Base-by-base conservation (phyloP, 306 rosid species). In the Vicia faba region DNA sequence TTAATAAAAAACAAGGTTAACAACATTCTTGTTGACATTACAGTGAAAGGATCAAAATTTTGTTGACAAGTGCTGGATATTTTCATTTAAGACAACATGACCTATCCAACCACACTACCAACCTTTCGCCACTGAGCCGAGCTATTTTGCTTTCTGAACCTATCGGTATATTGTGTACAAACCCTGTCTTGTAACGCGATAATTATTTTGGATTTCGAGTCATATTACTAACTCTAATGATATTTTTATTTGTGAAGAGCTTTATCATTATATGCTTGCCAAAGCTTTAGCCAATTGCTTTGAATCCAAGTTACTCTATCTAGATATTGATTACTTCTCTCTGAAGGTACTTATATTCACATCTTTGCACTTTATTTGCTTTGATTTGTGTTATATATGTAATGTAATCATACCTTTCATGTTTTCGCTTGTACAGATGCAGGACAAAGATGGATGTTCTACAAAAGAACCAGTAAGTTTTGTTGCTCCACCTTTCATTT, bases 131-230 rank as follows among this genome's bases (percentile, higher is more conserved):
- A 1, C 90, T 87, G 25, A 89, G 91, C 71, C 81, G 87, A 64
- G 77, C 91, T 61, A 89, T 93, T 82, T 76, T 93, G 87, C 96
- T 93, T 7, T 88, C 95, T 19, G 96, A 96, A 77, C 91, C 88
- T 16, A 57, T 85, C 20, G 97, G 98, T 93, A 75, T 15, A 61
- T 75, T 41, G 25, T 46, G 8, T 16, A 26, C 14, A 51, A 50
- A 3, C 53, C 40, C 16, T 41, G 16, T 39, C 25, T n/a, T 51
- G 29, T 55, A n/a, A n/a, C 33, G 35, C 64, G 57, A 25, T 44
- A 20, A 31, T 3, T 44, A 67, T 69, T 5, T 57, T 35, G 8
- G 36, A 29, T 51, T 72, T 41, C 8, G 41, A 29, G 41, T 61
- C 46, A 3, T 61, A 29, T 66, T 36, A 53, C 78, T 70, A 20